Evolutionary conservation across 441 rosid species (phyloP).

Genomic region (Populus tomentosa): DNA sequence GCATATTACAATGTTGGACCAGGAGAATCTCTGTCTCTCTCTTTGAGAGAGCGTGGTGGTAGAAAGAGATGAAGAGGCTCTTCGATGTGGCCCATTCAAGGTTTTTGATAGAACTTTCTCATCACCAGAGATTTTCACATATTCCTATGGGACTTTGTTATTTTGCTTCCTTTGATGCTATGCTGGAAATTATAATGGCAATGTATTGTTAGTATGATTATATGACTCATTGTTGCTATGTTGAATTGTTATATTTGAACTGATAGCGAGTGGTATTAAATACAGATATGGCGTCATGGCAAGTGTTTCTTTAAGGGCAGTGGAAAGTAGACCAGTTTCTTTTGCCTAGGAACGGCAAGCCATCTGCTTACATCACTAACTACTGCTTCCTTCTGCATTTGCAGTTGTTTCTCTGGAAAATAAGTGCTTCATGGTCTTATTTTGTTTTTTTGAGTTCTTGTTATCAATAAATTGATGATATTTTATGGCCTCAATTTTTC

Average conservation of each 20-base stretch:
- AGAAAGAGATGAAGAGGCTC: constrained; percentile 66
- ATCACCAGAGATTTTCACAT: not conserved
- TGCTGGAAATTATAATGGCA: constrained; percentile 21
- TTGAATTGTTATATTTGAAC: constrained; percentile 11
- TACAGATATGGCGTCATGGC: constrained; percentile 35
- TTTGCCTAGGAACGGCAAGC: constrained; percentile 23
- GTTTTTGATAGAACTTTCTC: constrained; percentile 22
- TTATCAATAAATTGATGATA: not conserved
- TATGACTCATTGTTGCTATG: not conserved
- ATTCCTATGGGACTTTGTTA: constrained; percentile 10
- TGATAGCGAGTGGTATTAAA: constrained; percentile 27
- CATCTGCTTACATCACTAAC: constrained; percentile 8
- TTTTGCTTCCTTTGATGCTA: constrained; percentile 11
- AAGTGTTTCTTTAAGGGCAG: constrained; percentile 10
- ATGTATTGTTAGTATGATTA: constrained; percentile 14
- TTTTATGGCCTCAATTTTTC: not conserved
- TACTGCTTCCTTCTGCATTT: constrained; percentile 5
- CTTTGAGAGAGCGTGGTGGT: constrained; percentile 94
- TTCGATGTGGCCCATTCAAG: constrained; percentile 19
- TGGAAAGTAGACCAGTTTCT: constrained; percentile 11
- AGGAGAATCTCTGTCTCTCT: constrained; percentile 68
- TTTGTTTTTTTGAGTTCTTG: not conserved
- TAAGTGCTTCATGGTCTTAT: constrained; percentile 1
- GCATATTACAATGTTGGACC: constrained; percentile 81
- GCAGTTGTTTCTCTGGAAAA: constrained; percentile 9